Evolutionary conservation across 1,139 yeast genomes (phyloP).

Genomic region (Spathaspora sp.): DNA sequence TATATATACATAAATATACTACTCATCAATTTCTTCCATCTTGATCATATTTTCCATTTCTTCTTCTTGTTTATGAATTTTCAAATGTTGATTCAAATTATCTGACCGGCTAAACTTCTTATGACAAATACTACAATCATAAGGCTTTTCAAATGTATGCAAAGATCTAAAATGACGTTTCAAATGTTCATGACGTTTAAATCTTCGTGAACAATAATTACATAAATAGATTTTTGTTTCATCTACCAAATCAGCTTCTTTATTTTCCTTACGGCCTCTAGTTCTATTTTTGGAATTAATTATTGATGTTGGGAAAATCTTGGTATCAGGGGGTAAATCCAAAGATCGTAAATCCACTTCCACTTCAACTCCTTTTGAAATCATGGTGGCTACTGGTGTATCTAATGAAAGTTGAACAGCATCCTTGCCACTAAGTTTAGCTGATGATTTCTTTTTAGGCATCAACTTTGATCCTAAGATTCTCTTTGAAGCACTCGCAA

Average conservation of each 20-base stretch:
- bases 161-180: conserved; percentile 75
- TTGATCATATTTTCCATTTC: conserved; percentile 9
- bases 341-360: conserved; percentile 43
- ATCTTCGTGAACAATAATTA: conserved; percentile 57
- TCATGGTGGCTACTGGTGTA: conserved; percentile 25
- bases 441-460: conserved; percentile 24
- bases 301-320: conserved; percentile 35
- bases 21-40: conserved; percentile 1
- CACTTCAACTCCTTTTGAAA: conserved; percentile 35
- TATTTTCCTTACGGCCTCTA: conserved; percentile 48
- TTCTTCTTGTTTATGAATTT: conserved; percentile 57
- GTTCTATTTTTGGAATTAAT: conserved; percentile 37
- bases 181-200: conserved; percentile 77
- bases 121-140: conserved; percentile 65
- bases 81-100: conserved; percentile 72
- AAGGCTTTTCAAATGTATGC: conserved; percentile 76
- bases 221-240: conserved; percentile 43
- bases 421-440: conserved; percentile 13
- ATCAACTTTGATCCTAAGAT: conserved; percentile 40
- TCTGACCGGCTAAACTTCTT: conserved; percentile 77
- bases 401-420: conserved; percentile 13
- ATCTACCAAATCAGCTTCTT: conserved; percentile 46
- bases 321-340: conserved; percentile 43
- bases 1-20: not conserved
- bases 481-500: conserved; percentile 40